Evolutionary conservation across 2,329 filamentous ascomycete species (phyloP), one percentile per base, ranked within the genome.

Genomic region (Cercospora sojina): DNA sequence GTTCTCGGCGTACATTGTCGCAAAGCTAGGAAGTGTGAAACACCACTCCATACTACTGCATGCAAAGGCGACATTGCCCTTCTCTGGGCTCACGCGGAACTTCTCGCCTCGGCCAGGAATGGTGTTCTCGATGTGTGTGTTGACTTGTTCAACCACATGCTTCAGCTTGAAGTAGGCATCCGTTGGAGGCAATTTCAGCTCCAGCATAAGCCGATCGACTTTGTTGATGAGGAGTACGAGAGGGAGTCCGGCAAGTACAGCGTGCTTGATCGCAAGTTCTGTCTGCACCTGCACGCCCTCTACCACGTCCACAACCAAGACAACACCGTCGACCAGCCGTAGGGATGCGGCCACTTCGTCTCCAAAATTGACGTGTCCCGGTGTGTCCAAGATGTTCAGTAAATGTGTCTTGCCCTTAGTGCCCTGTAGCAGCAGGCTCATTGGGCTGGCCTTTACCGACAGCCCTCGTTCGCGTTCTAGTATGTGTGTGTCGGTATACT

Each of bases 161-260:
- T 97, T 98, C 63, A 99, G 84, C 84, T 99, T 99, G 85, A 97
- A 98, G 81, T 99, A 99, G 12, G 95, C 95, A 77, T 99, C 95
- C 71, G 89, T 92, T 1, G 95, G 95, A 2, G 95, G 95, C 13
- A 99, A 85, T 78, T 96, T 96, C 59, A 99, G 84, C 80, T 99
- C 95, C 55, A 99, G 81, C 69, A 99, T 97, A 67, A 99, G 82
- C 25, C 95, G 89, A 74, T 99, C 95, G 88, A 99, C 90, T 82
- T 99, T 99, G 85, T 98, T 99, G 80, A 99, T 86, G 64, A 99
- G 88, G 68, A 99, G 83, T 0, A 92, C 95, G 72, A 99, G 81
- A 0, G 95, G 94, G 4, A 98, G 84, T 73, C 93, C 91, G 77
- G 97, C 92, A 29, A 97, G 84, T 3, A 97, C 90, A 2, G 93